These are phyloP conservation scores for Entophlyctis helioformis DNA, from an alignment of 192 early-diverging fungal genomes.

Conservation along the genomic window DNA sequence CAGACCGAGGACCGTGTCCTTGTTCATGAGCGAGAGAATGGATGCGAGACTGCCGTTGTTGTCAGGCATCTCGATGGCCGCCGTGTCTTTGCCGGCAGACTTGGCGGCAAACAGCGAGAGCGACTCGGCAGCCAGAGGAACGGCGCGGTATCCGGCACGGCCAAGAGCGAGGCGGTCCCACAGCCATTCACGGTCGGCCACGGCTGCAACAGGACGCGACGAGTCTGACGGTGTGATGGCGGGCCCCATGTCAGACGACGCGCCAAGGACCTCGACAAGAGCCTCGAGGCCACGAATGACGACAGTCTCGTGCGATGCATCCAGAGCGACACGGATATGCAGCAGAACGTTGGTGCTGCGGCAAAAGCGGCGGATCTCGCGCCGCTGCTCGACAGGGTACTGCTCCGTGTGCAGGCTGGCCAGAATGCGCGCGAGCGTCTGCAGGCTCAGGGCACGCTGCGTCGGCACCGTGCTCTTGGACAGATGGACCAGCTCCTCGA, in stretches of 20 bases:
- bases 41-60: conserved; percentile 32
- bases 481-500: conserved; percentile 69
- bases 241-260: too few relatives aligned
- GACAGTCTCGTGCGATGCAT: conserved; percentile 51
- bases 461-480: conserved; percentile 68
- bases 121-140: conserved; percentile 4
- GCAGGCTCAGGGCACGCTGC: conserved; percentile 61
- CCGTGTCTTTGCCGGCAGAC: too few relatives aligned
- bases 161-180: conserved; percentile 26
- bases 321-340: conserved; percentile 51
- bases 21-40: conserved; percentile 7
- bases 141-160: conserved; percentile 20
- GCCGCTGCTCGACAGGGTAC: conserved; percentile 1
- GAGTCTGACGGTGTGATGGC: too few relatives aligned
- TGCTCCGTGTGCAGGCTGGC: conserved; percentile 13
- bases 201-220: neutral
- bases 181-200: conserved; percentile 11
- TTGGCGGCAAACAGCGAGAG: conserved; percentile 13
- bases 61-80: too few relatives aligned
- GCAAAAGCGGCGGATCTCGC: conserved; percentile 6
- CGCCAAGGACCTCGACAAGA: conserved; percentile 23
- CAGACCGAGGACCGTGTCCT: conserved; percentile 45
- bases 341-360: conserved; percentile 31
- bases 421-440: conserved; percentile 34
- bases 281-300: conserved; percentile 35